phyloP scores from a whole-genome alignment of 208 protist species.

The Leishmania braziliensis region DNA sequence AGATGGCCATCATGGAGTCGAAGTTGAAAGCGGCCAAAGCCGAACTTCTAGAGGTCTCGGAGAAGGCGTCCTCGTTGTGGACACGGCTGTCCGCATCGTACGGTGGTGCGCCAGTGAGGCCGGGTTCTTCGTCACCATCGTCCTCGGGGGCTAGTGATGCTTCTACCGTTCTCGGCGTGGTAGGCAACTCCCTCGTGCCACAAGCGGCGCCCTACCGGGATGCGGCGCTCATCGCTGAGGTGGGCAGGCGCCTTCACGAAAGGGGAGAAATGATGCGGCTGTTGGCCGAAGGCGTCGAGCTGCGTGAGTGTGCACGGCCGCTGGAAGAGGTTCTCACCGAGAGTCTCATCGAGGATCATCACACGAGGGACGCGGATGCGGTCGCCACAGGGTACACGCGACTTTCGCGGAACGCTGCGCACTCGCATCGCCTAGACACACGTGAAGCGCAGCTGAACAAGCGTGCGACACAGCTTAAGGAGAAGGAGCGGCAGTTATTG shows the following conservation, averaged over 20 bases:
- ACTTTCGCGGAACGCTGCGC: no score
- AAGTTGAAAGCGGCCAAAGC: slow-evolving; percentile 12
- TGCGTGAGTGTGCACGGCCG: slow-evolving; percentile 24
- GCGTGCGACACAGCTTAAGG: slow-evolving; percentile 30
- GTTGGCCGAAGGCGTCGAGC: slow-evolving; percentile 19
- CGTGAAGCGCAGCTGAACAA: slow-evolving; percentile 32
- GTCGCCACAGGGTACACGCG: background rate
- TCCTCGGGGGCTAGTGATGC: background rate
- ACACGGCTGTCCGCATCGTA: background rate
- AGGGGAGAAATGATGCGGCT: slow-evolving; percentile 22
- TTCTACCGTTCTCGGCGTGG: background rate
- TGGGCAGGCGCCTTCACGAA: slow-evolving; percentile 9
- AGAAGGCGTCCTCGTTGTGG: slow-evolving; percentile 14
- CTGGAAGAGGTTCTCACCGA: slow-evolving; percentile 20
- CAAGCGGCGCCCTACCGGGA: background rate
- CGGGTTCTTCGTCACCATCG: background rate
- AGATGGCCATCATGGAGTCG: slow-evolving; percentile 4
- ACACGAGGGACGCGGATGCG: background rate
- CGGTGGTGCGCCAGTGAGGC: background rate
- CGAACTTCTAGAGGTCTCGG: background rate
- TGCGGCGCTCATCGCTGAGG: slow-evolving; percentile 14
- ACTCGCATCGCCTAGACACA: background rate
- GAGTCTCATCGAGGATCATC: slow-evolving; percentile 1
- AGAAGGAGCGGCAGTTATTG: slow-evolving; percentile 48
- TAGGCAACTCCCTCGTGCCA: no score